phyloP scores from a whole-genome alignment of 345 rosid genomes.

The Lepidium aucheri region DNA sequence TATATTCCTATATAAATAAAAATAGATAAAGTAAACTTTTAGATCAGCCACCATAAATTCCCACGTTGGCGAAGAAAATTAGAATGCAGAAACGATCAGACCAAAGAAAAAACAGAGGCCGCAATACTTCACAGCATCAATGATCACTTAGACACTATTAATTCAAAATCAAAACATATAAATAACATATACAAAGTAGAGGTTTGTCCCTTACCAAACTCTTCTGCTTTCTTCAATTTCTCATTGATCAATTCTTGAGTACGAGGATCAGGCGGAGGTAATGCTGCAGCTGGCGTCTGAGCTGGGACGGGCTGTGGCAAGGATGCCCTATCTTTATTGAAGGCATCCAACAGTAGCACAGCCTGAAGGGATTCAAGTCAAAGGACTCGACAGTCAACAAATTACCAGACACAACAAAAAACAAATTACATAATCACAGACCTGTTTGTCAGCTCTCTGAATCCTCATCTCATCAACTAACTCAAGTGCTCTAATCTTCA shows the following conservation, averaged over 20 bases:
- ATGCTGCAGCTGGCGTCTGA: slow-evolving; percentile 60
- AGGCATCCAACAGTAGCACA: slow-evolving; percentile 89
- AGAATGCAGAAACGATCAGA: not conserved
- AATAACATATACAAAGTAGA: not conserved
- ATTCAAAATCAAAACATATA: not conserved
- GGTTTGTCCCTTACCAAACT: slow-evolving; percentile 57
- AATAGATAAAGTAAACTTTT: not conserved
- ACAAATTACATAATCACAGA: slow-evolving; percentile 18
- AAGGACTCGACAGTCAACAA: not conserved
- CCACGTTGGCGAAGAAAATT: not conserved
- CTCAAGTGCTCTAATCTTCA: slow-evolving; percentile 83
- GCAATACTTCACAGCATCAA: not conserved
- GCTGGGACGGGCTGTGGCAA: slow-evolving; percentile 84
- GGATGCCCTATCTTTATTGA: slow-evolving; percentile 94
- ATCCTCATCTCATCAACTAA: slow-evolving; percentile 87
- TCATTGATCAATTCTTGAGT: slow-evolving; percentile 98
- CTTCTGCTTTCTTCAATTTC: slow-evolving; percentile 97
- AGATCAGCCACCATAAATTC: not conserved
- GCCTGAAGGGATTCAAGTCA: slow-evolving; percentile 46
- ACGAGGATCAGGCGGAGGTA: slow-evolving; percentile 79
- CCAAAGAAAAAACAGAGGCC: not conserved
- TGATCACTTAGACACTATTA: not conserved
- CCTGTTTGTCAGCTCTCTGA: slow-evolving; percentile 96
- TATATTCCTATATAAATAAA: not conserved
- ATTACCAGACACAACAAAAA: not conserved